Evolutionary conservation across 371 early-diverging fungal genomes (phyloP), one percentile per base, ranked within the genome.

Genomic region (Blyttiomyces sp.): DNA sequence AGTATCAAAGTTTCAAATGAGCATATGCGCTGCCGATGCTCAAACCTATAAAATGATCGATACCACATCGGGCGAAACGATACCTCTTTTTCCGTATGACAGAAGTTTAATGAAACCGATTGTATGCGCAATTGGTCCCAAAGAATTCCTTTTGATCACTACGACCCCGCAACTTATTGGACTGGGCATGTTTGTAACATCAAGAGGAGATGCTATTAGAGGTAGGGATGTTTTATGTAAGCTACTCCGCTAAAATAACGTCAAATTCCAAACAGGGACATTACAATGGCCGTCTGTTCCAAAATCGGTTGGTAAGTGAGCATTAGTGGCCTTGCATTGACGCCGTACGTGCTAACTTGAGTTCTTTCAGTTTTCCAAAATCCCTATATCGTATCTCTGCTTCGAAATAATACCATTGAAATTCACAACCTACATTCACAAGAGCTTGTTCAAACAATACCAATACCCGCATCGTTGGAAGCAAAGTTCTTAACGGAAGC

Each of bases 351-450:
- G 24, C 43, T 49, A 13, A 31, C 16, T 64, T 13, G 13, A 59
- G 45, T 62, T 36, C 23, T 50, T 57, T 17, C 54, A 69, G 84
- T 74, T 11, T 86, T 89, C 19, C 89, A 91, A 43, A 88, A 76
- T 50, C 93, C 93, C 0, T 90, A 89, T 54, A 83, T 87, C 0
- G 75, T 85, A 5, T 85, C 91, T 1, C 72, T 92, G 0, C 74
- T 93, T 30, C 68, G 79, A 6, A 88, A 85, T 57, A 75, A 85
- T 30, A 74, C 79, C 0, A 76, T 93, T 17, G 86, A 89, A 61
- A 73, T 93, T 7, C 93, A 93, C 70, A 88, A 90, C 59, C 73
- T 90, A 13, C 51, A 84, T 45, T 81, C 85, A 54, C 91, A 90
- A 58, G 63, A 71, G 30, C 70, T 76, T 5, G 66, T 90, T 1